Percentiles rank a stretch among this genome's conserved stretches.
These are phyloP conservation scores for Pelargonium citronellum DNA, from an alignment of 441 rosid species.

Conservation along the genomic window DNA sequence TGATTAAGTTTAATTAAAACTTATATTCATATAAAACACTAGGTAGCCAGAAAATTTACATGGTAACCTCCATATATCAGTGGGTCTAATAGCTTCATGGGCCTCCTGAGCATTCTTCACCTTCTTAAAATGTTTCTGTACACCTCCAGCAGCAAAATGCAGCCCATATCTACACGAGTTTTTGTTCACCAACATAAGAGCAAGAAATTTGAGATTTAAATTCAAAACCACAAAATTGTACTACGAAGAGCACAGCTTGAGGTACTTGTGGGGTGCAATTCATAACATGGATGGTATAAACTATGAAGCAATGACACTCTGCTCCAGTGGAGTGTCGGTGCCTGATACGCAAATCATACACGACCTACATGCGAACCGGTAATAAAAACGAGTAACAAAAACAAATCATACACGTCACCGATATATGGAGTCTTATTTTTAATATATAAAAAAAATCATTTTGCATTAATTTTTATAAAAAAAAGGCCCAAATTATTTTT, in stretches of 20 bases:
- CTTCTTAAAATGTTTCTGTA: slow-evolving; percentile 80
- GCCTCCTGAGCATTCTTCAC: slow-evolving; percentile 99
- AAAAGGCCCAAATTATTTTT: too few species aligned
- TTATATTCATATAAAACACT: not conserved
- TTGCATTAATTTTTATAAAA: too few species aligned
- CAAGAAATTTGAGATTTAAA: not conserved
- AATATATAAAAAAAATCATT: too few species aligned
- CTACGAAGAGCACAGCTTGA: not conserved
- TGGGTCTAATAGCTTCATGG: slow-evolving; percentile 98
- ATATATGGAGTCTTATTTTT: too few species aligned
- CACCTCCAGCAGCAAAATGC: slow-evolving; percentile 48
- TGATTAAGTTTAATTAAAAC: not conserved
- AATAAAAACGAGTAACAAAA: too few species aligned
- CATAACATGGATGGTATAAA: too few species aligned
- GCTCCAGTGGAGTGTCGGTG: too few species aligned
- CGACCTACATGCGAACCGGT: too few species aligned
- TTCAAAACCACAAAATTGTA: not conserved
- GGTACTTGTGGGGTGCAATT: not conserved
- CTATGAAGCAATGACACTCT: too few species aligned
- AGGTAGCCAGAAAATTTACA: slow-evolving; percentile 41
- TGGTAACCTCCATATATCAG: slow-evolving; percentile 68
- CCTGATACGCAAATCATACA: too few species aligned
- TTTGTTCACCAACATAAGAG: slow-evolving; percentile 13
- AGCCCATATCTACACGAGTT: slow-evolving; percentile 60
- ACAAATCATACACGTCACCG: too few species aligned